These are phyloP conservation scores for Cadophora sp. DNA, from an alignment of 2,329 filamentous ascomycete species.

Conservation along the genomic window DNA sequence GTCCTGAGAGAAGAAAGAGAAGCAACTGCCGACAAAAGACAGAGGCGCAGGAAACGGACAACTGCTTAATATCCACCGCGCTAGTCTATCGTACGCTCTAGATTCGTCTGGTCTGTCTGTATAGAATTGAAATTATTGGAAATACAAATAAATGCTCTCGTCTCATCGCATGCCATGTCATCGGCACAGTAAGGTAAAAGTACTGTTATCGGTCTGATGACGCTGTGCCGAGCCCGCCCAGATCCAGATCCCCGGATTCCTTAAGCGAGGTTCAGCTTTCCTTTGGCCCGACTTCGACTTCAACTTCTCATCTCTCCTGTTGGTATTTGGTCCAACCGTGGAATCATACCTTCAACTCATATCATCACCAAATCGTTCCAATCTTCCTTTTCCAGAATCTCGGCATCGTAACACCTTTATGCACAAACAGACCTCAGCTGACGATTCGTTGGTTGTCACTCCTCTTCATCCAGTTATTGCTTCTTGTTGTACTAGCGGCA, in stretches of 20 bases:
- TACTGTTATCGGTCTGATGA: constrained; percentile 12
- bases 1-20: neutral
- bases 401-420: no score
- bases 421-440: no score
- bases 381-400: no score
- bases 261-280: neutral
- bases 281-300: neutral
- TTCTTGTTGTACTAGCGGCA: no score
- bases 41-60: neutral
- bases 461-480: no score
- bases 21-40: neutral
- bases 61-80: neutral
- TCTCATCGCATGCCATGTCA: neutral
- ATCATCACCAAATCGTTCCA: no score
- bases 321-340: neutral
- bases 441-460: no score
- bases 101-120: neutral
- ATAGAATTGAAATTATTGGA: neutral
- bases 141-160: neutral
- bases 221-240: constrained; percentile 4
- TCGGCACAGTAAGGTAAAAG: neutral
- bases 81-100: neutral
- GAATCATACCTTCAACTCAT: neutral
- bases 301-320: neutral
- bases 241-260: neutral